Percentiles rank a stretch among this genome's conserved stretches.
These are phyloP conservation scores for Rhazya stricta DNA, from an alignment of 257 asterid genomes.

Conservation along the genomic window DNA sequence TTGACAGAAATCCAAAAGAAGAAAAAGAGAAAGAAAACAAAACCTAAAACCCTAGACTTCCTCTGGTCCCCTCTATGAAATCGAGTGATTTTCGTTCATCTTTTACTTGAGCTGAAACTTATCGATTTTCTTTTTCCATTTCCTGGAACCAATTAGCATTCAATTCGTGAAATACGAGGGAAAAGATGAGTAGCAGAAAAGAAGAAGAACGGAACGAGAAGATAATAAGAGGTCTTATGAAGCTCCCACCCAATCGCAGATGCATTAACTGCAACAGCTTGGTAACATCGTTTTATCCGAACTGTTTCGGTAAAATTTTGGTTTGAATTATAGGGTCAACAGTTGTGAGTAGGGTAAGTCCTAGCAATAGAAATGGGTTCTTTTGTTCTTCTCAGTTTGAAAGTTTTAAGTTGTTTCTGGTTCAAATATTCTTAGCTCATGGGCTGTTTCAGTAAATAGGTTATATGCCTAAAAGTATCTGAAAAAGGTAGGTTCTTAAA, in stretches of 20 bases:
- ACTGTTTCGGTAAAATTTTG: neutral
- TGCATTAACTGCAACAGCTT: slow-evolving; percentile 94
- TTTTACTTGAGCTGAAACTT: neutral
- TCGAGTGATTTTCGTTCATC: neutral
- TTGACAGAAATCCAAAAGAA: neutral
- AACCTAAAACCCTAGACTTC: neutral
- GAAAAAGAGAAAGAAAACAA: neutral
- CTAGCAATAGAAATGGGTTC: neutral
- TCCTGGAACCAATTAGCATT: neutral
- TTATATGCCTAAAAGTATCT: no score
- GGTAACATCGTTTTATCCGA: slow-evolving; percentile 34
- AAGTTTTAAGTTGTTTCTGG: neutral
- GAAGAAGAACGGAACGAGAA: slow-evolving; percentile 89
- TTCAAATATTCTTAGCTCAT: neutral
- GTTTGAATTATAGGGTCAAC: neutral
- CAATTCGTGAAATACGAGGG: neutral
- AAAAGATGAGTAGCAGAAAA: slow-evolving; percentile 63
- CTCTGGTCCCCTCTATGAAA: neutral
- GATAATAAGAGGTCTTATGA: slow-evolving; percentile 88
- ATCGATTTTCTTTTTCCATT: neutral
- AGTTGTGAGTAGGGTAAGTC: neutral
- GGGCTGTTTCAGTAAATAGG: neutral
- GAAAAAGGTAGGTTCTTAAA: neutral
- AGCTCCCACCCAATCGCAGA: slow-evolving; percentile 95
- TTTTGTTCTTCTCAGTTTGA: neutral